phyloP scores from a whole-genome alignment of 331 rosid species.

The Quercus lobata region DNA sequence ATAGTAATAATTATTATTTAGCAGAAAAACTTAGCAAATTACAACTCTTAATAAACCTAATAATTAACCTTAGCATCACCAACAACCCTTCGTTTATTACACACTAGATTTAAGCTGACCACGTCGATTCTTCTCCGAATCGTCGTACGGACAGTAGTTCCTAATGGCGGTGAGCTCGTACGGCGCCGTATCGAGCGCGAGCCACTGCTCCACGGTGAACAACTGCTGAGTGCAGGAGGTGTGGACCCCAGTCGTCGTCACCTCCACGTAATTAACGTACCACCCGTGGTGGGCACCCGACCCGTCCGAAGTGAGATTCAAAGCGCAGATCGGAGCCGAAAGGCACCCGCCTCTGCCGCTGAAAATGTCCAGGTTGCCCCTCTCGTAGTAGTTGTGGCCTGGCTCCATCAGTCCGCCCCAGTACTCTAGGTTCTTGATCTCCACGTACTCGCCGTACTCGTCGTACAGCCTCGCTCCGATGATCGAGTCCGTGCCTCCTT shows the following conservation, averaged over 20 bases:
- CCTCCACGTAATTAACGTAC: conserved; percentile 87
- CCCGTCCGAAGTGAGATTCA: conserved; percentile 82
- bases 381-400: conserved; percentile 62
- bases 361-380: conserved; percentile 87
- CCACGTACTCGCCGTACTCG: conserved; percentile 40
- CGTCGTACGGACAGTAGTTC: conserved; percentile 21
- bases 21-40: background rate
- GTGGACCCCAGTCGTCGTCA: conserved; percentile 64
- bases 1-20: too few species aligned
- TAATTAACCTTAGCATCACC: too few species aligned
- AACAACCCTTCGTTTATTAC: background rate
- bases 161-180: conserved; percentile 42
- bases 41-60: background rate
- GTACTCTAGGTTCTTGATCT: conserved; percentile 42
- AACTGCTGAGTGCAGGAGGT: conserved; percentile 36
- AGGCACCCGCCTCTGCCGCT: conserved; percentile 77
- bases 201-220: conserved; percentile 85
- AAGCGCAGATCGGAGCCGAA: conserved; percentile 44
- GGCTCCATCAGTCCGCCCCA: conserved; percentile 90
- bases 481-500: conserved; percentile 69
- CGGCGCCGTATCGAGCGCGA: conserved; percentile 66
- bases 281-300: conserved; percentile 76
- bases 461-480: conserved; percentile 44
- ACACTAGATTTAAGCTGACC: conserved; percentile 10
- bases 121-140: background rate